Percentiles rank a stretch among this genome's conserved stretches.
Conservation (phyloP, 805 yeast species). For the Candida silvatica region DNA sequence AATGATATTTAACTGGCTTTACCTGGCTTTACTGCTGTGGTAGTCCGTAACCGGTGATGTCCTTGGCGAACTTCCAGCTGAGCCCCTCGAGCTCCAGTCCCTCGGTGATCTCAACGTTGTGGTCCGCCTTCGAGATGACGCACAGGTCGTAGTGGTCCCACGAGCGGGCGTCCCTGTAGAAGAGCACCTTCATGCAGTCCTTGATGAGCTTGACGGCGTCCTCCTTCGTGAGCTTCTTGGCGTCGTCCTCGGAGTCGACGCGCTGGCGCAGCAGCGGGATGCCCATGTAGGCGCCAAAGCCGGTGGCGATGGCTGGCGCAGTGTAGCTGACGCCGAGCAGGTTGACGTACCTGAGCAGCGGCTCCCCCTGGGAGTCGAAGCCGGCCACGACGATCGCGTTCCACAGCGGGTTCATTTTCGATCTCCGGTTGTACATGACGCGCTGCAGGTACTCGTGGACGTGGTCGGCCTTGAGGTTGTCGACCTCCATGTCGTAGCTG, state of each 20-base stretch:
- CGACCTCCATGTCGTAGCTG: constrained; percentile 66
- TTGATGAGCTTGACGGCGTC: constrained; percentile 71
- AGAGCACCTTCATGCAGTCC: constrained; percentile 89
- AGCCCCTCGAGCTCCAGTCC: constrained; percentile 61
- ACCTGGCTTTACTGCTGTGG: constrained; percentile 17
- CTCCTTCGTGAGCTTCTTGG: constrained; percentile 54
- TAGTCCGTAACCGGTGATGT: constrained; percentile 80
- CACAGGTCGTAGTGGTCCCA: constrained; percentile 79
- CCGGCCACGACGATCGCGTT: constrained; percentile 92
- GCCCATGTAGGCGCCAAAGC: constrained; percentile 94
- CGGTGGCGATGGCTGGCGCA: constrained; percentile 87
- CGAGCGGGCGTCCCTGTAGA: constrained; percentile 94
- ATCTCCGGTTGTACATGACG: constrained; percentile 79
- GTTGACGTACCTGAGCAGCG: constrained; percentile 81
- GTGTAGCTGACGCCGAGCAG: constrained; percentile 85
- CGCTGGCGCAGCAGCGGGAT: constrained; percentile 82
- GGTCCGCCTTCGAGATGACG: constrained; percentile 54
- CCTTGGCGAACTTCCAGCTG: constrained; percentile 86
- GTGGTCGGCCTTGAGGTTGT: constrained; percentile 67
- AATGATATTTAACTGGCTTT: too few relatives aligned
- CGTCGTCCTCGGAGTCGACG: constrained; percentile 74
- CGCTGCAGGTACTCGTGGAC: constrained; percentile 82
- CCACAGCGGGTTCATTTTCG: constrained; percentile 95
- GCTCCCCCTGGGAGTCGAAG: constrained; percentile 56
- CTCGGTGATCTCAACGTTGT: constrained; percentile 48